Conservation (phyloP, 2,329 filamentous ascomycete genomes). For the Coniochaeta sp. region DNA sequence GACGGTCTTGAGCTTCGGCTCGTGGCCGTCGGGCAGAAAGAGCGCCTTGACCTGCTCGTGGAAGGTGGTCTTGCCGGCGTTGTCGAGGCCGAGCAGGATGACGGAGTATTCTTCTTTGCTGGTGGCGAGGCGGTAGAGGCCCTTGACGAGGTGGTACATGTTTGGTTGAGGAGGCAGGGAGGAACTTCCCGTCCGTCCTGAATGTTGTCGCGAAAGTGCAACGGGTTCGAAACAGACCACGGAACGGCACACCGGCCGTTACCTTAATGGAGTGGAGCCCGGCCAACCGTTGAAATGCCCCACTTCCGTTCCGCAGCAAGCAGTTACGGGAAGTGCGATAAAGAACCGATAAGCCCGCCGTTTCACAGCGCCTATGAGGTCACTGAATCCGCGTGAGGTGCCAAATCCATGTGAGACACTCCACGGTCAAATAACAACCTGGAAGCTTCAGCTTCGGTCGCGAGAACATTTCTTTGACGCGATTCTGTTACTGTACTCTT, state of each 20-base stretch:
- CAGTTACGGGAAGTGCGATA: neutral
- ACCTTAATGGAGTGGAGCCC: neutral
- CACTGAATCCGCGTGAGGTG: neutral
- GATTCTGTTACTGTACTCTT: neutral
- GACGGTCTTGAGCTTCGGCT: conserved; percentile 74
- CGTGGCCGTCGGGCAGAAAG: conserved; percentile 58
- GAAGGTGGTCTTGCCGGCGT: conserved; percentile 96
- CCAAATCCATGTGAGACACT: neutral
- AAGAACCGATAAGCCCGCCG: neutral
- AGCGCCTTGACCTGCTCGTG: conserved; percentile 93
- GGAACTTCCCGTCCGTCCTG: neutral
- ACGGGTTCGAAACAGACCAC: neutral
- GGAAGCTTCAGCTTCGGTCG: neutral
- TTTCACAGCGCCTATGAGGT: conserved; percentile 2
- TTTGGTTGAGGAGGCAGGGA: conserved; percentile 9
- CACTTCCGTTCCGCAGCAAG: neutral
- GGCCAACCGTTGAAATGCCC: neutral
- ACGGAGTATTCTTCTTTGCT: conserved; percentile 99
- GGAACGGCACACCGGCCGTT: neutral
- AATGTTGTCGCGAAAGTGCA: neutral
- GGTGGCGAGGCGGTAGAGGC: conserved; percentile 88
- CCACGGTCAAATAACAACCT: neutral
- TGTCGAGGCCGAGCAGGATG: conserved; percentile 93
- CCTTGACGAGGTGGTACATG: conserved; percentile 68
- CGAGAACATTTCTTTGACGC: neutral